Base-by-base conservation (phyloP, 2,329 filamentous ascomycete genomes). In the Orbilia brochopaga region DNA sequence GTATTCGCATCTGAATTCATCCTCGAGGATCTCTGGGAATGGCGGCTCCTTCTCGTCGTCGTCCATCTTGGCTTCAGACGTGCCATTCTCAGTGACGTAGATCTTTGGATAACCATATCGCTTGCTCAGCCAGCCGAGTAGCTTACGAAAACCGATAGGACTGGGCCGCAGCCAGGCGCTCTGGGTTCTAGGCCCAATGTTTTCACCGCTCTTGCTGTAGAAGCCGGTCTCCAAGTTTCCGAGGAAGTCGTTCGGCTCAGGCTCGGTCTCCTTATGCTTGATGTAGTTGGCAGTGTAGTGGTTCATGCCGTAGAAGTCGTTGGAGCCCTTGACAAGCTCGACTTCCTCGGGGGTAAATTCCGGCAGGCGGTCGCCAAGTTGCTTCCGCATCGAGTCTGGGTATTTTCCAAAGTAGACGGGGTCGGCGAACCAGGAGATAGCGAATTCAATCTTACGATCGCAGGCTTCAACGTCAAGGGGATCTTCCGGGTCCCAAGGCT, bases 221-320 rank as follows among this genome's bases (percentile, higher is more conserved):
- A 89, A 86, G 44, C 88, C 83, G 1, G 87, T 84, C 76, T 94
- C 89, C 37, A 95, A 81, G 79, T 95, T 89, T 59, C 91, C 91
- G 11, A 86, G 81, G 79, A 86, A 87, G 81, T 96, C 91, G 56
- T 89, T 83, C 2, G 82, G 81, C 0, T 85, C 83, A 0, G 90
- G 81, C 53, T 83, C 81, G 5, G 83, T 84, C 6, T 85, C 83
- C 77, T 86, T 86, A 81, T 92, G 88, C 79, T 87, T 88, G 81
- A 95, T 87, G 81, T 90, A 95, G 83, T 94, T 90, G 78, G 90
- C 89, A 56, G 90, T 92, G 83, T 96, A 96, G 83, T 92, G 89
- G 83, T 96, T 95, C 90, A 93, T 93, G 79, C 90, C 91, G 80
- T 95, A 95, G 81, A 95, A 95, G 82, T 95, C 91, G 79, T 94